Percentiles rank a stretch among this genome's conserved stretches.
Conservation (phyloP, 208 protist genomes). For the Wallacemonas collosoma region DNA sequence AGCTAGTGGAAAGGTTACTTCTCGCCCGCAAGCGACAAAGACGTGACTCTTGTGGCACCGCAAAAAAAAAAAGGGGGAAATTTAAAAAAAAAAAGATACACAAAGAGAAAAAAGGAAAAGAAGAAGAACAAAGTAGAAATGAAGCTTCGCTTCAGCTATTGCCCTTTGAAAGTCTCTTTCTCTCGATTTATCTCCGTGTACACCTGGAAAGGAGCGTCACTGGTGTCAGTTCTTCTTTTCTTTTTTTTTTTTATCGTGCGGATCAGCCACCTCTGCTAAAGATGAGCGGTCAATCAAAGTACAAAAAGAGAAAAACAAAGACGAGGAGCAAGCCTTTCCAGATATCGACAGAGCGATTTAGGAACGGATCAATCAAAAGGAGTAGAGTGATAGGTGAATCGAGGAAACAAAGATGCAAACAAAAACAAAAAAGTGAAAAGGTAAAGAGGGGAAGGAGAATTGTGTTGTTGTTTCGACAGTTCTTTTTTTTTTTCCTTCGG, state of each 20-base stretch:
- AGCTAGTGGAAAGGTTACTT: background rate
- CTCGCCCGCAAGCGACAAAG: background rate
- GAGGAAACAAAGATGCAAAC: background rate
- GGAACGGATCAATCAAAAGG: background rate
- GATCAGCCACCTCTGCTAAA: too few relatives aligned
- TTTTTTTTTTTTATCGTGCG: too few relatives aligned
- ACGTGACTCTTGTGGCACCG: background rate
- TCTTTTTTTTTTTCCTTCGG: background rate
- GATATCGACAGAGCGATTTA: background rate
- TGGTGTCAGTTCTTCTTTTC: too few relatives aligned
- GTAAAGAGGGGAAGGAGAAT: background rate
- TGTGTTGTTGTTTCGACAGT: constrained; percentile 2
- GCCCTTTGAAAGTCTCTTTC: too few relatives aligned
- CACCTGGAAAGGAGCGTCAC: too few relatives aligned
- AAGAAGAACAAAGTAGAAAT: constrained; percentile 9
- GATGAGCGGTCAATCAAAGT: background rate
- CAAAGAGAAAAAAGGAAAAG: constrained; percentile 9
- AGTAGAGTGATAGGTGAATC: background rate
- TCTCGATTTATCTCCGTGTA: too few relatives aligned
- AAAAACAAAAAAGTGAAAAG: background rate
- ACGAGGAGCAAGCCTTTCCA: too few relatives aligned
- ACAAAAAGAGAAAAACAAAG: background rate
- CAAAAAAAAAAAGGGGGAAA: constrained; percentile 1
- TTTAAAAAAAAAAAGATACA: constrained; percentile 9
- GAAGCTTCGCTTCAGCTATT: background rate